Evolutionary conservation across 2,329 filamentous ascomycete species (phyloP).

Genomic region (Xylariaceae sp.): DNA sequence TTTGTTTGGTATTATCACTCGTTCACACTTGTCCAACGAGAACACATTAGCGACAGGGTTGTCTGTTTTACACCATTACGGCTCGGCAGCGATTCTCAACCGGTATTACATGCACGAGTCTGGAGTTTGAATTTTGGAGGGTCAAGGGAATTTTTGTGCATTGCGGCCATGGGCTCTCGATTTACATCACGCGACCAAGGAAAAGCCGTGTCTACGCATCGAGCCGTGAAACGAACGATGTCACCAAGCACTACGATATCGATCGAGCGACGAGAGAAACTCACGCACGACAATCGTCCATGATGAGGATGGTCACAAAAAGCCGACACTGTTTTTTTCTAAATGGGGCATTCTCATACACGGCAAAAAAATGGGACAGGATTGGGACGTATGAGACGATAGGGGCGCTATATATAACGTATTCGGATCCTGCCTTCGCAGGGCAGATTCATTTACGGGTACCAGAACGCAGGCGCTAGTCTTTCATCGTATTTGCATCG

Average conservation of each 20-base stretch:
- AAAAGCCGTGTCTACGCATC: slow-evolving; percentile 9
- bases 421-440: slow-evolving; percentile 11
- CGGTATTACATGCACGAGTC: slow-evolving; percentile 14
- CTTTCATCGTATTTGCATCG: slow-evolving; percentile 19
- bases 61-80: slow-evolving; percentile 18
- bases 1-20: slow-evolving; percentile 30
- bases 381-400: slow-evolving; percentile 9
- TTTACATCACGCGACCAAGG: slow-evolving; percentile 9
- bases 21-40: slow-evolving; percentile 18
- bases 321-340: slow-evolving; percentile 11
- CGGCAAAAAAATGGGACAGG: slow-evolving; percentile 14
- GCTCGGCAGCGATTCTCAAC: slow-evolving; percentile 19
- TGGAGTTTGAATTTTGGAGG: slow-evolving; percentile 18
- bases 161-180: slow-evolving; percentile 8
- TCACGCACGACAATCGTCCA: slow-evolving; percentile 6
- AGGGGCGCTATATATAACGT: slow-evolving; percentile 19
- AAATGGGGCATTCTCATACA: slow-evolving; percentile 15
- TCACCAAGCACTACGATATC: slow-evolving; percentile 8
- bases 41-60: slow-evolving; percentile 30
- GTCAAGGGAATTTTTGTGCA: slow-evolving; percentile 13
- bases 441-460: slow-evolving; percentile 5
- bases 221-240: slow-evolving; percentile 8
- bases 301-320: slow-evolving; percentile 1
- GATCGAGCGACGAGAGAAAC: slow-evolving; percentile 3
- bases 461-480: slow-evolving; percentile 6